Evolutionary conservation across 768 basidiomycete genomes (phyloP).

Genomic region (Brasilioporus rufonigricans): DNA sequence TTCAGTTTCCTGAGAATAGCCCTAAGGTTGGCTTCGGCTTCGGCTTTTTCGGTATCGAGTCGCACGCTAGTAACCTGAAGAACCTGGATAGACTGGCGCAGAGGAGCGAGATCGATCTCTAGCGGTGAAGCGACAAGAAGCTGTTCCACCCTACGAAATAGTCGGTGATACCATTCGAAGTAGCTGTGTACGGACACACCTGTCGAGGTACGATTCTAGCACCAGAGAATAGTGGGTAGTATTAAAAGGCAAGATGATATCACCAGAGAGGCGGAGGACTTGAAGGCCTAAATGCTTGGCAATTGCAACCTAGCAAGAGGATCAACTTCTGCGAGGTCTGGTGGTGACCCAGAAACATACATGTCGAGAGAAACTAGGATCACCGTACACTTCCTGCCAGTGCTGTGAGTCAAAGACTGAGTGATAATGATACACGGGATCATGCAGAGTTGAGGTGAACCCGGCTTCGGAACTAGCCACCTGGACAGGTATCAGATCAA

Average conservation of each 20-base stretch:
- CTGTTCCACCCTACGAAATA: constrained; percentile 28
- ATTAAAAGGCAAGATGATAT: constrained; percentile 68
- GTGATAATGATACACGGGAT: constrained; percentile 73
- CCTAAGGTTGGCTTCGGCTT: constrained; percentile 51
- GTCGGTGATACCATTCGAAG: constrained; percentile 24
- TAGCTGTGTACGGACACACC: constrained; percentile 37
- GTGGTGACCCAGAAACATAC: constrained; percentile 36
- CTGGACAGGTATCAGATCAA: constrained; percentile 16
- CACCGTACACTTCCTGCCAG: constrained; percentile 76
- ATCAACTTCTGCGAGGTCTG: constrained; percentile 1
- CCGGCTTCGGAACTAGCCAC: constrained; percentile 34
- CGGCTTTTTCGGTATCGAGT: constrained; percentile 58
- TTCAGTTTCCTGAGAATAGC: constrained; percentile 40
- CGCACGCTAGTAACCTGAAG: constrained; percentile 51
- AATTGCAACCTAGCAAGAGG: constrained; percentile 49
- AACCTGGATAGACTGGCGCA: constrained; percentile 46
- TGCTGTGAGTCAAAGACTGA: constrained; percentile 70
- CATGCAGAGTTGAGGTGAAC: constrained; percentile 38
- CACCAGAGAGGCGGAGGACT: constrained; percentile 59
- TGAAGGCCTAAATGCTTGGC: constrained; percentile 67
- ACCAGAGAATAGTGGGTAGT: constrained; percentile 74
- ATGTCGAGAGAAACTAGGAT: constrained; percentile 73
- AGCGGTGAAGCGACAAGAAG: constrained; percentile 30
- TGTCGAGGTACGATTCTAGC: constrained; percentile 58
- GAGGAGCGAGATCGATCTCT: constrained; percentile 46